A percentile compares a stretch with the other conserved stretches of the same genome.
Conservation (phyloP, 2,329 filamentous ascomycete genomes). For the Elsinoe perseae region DNA sequence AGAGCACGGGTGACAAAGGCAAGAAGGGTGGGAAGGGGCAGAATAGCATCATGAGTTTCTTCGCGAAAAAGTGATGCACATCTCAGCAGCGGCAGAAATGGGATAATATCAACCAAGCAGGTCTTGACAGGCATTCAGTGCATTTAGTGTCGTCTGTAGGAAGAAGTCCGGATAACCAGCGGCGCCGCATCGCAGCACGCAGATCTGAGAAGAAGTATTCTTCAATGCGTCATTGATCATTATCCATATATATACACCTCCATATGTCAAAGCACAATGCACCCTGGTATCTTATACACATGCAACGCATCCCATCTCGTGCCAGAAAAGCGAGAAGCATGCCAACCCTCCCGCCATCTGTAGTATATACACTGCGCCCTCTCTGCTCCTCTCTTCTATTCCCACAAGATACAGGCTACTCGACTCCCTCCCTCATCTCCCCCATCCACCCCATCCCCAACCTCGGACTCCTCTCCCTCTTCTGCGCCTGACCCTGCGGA, state of each 20-base stretch:
- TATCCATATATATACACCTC: constrained; percentile 6
- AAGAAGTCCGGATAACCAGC: too few species aligned
- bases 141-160: too few species aligned
- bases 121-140: background rate
- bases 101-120: background rate
- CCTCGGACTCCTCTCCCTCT: constrained; percentile 4
- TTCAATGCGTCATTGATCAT: background rate
- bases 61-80: constrained; percentile 62
- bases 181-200: too few species aligned
- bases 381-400: background rate
- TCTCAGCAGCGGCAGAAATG: background rate
- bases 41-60: constrained; percentile 89
- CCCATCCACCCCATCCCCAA: constrained; percentile 12
- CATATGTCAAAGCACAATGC: background rate
- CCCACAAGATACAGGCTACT: background rate
- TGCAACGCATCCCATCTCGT: background rate
- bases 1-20: constrained; percentile 34
- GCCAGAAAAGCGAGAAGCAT: background rate
- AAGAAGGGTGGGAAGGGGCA: constrained; percentile 43
- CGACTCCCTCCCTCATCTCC: constrained; percentile 11
- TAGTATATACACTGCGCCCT: background rate
- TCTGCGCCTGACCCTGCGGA: background rate
- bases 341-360: background rate
- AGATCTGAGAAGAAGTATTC: background rate
- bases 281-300: constrained; percentile 5